These are phyloP conservation scores for Trichoderma asperellum DNA, from an alignment of 2,329 filamentous ascomycete species.

Conservation along the genomic window DNA sequence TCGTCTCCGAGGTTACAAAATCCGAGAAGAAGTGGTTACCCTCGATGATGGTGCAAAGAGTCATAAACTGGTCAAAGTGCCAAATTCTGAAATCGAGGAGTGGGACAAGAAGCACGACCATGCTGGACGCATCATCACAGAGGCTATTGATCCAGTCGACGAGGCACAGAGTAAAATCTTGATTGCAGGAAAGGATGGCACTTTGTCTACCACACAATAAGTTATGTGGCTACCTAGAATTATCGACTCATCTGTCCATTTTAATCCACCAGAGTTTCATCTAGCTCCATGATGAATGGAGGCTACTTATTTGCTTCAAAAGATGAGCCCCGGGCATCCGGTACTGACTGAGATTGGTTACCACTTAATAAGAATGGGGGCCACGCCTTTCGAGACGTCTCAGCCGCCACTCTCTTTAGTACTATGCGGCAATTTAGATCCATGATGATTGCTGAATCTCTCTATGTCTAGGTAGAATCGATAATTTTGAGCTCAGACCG, in stretches of 20 bases:
- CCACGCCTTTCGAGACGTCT: neutral
- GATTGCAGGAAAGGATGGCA: neutral
- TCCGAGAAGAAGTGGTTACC: slow-evolving; percentile 58
- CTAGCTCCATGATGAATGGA: neutral
- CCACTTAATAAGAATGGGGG: neutral
- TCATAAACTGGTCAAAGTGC: slow-evolving; percentile 58
- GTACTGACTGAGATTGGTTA: neutral
- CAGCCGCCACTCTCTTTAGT: too few relatives aligned
- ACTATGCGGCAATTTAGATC: neutral
- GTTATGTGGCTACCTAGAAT: neutral
- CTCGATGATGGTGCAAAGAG: slow-evolving; percentile 51
- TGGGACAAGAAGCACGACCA: slow-evolving; percentile 54
- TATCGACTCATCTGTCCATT: neutral
- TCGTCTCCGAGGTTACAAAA: slow-evolving; percentile 54
- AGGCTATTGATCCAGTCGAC: neutral
- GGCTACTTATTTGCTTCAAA: neutral
- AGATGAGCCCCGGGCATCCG: neutral
- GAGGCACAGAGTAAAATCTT: neutral
- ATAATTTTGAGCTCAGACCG: neutral
- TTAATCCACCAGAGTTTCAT: neutral
- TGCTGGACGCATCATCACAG: slow-evolving; percentile 17
- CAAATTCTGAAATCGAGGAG: slow-evolving; percentile 50
- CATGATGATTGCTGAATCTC: neutral
- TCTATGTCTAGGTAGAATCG: neutral
- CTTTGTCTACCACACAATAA: neutral